These are phyloP conservation scores for Xanthoconium purpureum DNA, from an alignment of 768 basidiomycete species.

Conservation along the genomic window DNA sequence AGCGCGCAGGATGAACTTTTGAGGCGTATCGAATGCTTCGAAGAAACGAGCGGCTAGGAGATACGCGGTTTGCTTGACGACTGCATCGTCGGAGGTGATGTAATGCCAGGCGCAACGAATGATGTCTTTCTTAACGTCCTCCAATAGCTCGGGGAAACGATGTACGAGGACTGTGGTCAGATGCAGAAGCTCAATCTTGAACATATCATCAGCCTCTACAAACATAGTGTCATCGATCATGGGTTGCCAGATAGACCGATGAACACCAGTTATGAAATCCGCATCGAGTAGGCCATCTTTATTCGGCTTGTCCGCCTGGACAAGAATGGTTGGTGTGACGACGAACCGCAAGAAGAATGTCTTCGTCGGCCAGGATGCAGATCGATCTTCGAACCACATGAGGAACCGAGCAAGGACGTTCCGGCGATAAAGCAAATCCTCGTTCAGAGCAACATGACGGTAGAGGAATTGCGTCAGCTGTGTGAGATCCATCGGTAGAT, in stretches of 20 bases:
- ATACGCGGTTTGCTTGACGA: constrained; percentile 91
- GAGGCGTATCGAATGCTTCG: constrained; percentile 80
- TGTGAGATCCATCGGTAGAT: constrained; percentile 78
- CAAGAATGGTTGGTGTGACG: constrained; percentile 80
- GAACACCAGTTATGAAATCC: constrained; percentile 67
- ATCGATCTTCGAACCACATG: constrained; percentile 70
- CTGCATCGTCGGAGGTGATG: constrained; percentile 79
- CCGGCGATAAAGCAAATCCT: constrained; percentile 68
- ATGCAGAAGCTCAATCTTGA: constrained; percentile 88
- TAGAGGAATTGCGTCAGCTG: constrained; percentile 83
- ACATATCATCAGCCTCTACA: constrained; percentile 69
- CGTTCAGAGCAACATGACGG: constrained; percentile 72
- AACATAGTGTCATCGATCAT: constrained; percentile 56
- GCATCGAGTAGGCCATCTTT: constrained; percentile 65
- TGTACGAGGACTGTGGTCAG: constrained; percentile 88
- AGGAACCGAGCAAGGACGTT: constrained; percentile 83
- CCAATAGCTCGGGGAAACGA: constrained; percentile 74
- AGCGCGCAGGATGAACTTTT: constrained; percentile 86
- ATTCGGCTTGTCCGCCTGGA: constrained; percentile 59
- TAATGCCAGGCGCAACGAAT: constrained; percentile 93
- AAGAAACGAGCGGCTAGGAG: constrained; percentile 91
- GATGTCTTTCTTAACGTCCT: constrained; percentile 83
- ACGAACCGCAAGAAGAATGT: constrained; percentile 76
- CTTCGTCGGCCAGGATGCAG: constrained; percentile 72
- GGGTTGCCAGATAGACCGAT: constrained; percentile 78